Evolutionary conservation across 2,329 filamentous ascomycete species (phyloP).

Genomic region (Trichocomaceae sp.): DNA sequence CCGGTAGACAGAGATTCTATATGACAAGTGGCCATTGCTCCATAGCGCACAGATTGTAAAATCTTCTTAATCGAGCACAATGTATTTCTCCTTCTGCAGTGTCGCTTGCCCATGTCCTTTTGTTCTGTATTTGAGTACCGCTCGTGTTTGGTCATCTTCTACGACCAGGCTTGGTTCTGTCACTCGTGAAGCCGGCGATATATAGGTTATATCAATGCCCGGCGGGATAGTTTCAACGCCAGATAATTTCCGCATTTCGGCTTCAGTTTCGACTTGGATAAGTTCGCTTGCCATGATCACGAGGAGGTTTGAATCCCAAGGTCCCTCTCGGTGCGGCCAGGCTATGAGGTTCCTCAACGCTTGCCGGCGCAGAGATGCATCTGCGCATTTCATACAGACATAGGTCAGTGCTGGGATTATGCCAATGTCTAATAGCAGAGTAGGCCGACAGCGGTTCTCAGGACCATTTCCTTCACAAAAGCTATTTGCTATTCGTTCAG

Average conservation of each 20-base stretch:
- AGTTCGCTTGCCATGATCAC: conserved; percentile 23
- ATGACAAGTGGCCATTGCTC: not conserved
- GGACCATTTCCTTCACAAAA: conserved; percentile 1
- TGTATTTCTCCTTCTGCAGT: not conserved
- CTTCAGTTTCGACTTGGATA: conserved; percentile 19
- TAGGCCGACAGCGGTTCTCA: conserved; percentile 8
- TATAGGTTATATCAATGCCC: not conserved
- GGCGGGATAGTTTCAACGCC: not conserved
- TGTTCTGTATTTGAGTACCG: conserved; percentile 7
- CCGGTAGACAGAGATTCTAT: no score
- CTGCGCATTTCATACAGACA: conserved; percentile 27
- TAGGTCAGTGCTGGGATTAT: conserved; percentile 28
- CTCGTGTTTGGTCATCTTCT: conserved; percentile 1
- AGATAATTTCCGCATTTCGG: not conserved
- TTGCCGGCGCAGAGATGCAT: conserved; percentile 19
- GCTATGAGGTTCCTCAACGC: conserved; percentile 23
- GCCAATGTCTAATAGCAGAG: conserved; percentile 23
- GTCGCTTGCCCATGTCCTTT: not conserved
- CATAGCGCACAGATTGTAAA: not conserved
- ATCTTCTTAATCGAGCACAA: not conserved
- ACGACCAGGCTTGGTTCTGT: not conserved
- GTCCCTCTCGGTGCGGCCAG: conserved; percentile 29
- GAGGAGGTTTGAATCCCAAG: conserved; percentile 30
- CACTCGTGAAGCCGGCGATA: conserved; percentile 1
- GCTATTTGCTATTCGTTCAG: conserved; percentile 2